These are phyloP conservation scores for Kuraishia piskuri DNA, from an alignment of 805 yeast genomes.

Conservation along the genomic window DNA sequence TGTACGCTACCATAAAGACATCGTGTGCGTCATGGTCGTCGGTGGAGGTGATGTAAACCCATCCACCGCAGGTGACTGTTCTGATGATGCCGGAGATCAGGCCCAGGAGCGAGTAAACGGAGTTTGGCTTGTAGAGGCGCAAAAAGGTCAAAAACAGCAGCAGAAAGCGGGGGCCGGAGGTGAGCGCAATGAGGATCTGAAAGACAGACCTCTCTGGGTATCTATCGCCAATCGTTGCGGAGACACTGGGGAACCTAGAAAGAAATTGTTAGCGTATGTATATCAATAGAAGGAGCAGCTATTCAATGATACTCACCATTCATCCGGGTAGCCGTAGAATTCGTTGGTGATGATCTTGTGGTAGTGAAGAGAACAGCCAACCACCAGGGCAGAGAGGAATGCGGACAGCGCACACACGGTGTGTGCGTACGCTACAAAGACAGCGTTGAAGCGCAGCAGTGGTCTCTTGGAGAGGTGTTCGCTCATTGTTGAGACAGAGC, in stretches of 20 bases:
- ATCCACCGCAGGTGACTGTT: conserved; percentile 95
- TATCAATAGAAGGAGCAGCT: background rate
- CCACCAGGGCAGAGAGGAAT: conserved; percentile 62
- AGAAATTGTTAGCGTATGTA: background rate
- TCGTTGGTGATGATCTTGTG: conserved; percentile 84
- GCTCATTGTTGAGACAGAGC: background rate
- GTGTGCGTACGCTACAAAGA: conserved; percentile 63
- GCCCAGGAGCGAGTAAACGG: conserved; percentile 30
- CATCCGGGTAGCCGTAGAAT: conserved; percentile 87
- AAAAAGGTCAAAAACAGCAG: conserved; percentile 46
- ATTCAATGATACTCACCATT: conserved; percentile 49
- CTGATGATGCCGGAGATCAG: conserved; percentile 69
- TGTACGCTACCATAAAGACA: conserved; percentile 87
- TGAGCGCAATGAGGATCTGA: conserved; percentile 84
- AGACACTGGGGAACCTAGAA: conserved; percentile 74
- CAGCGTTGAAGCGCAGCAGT: conserved; percentile 43
- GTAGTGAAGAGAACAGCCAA: conserved; percentile 75
- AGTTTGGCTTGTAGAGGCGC: conserved; percentile 28
- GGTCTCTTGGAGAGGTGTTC: background rate
- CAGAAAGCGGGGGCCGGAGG: conserved; percentile 87
- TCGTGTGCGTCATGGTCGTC: conserved; percentile 97
- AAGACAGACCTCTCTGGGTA: conserved; percentile 93
- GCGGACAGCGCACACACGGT: conserved; percentile 66
- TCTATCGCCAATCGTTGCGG: conserved; percentile 94
- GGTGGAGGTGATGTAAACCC: conserved; percentile 96